Conservation (phyloP, 768 basidiomycete genomes). For the Tubosaeta sp. region DNA sequence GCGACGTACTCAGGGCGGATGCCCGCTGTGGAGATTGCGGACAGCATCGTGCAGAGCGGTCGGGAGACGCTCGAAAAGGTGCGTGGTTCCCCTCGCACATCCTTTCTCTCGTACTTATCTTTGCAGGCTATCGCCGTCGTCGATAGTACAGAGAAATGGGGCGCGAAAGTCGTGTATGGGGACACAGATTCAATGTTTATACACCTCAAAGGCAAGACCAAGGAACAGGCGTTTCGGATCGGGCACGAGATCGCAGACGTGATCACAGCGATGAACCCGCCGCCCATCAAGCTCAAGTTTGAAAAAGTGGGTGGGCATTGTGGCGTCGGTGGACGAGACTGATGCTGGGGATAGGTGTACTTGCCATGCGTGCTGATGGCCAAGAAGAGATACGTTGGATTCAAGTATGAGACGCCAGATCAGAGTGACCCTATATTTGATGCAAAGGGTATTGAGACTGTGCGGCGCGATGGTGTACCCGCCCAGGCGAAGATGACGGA, state of each 20-base stretch:
- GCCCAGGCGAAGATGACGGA: conserved; percentile 95
- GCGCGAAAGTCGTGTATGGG: conserved; percentile 90
- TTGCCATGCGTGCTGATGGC: conserved; percentile 93
- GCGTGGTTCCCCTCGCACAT: conserved; percentile 1
- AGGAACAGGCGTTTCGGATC: conserved; percentile 89
- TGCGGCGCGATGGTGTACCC: conserved; percentile 85
- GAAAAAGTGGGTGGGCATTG: conserved; percentile 44
- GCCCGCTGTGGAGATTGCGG: conserved; percentile 98
- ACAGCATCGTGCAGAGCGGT: conserved; percentile 96
- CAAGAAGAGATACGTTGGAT: conserved; percentile 98
- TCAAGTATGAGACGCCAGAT: conserved; percentile 85
- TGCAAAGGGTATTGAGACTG: conserved; percentile 97
- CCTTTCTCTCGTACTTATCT: neutral
- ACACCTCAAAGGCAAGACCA: conserved; percentile 84
- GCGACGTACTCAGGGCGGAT: conserved; percentile 95
- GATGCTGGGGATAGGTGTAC: conserved; percentile 75
- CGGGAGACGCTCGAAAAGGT: conserved; percentile 95
- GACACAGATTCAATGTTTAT: conserved; percentile 97
- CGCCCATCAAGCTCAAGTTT: conserved; percentile 93
- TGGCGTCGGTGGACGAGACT: no score
- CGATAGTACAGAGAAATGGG: conserved; percentile 77
- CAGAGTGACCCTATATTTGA: conserved; percentile 81
- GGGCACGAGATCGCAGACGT: conserved; percentile 90
- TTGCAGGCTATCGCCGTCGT: conserved; percentile 85
- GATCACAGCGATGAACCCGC: conserved; percentile 82